Conservation (phyloP, 768 basidiomycete species). For the Rhizopogon rudus region DNA sequence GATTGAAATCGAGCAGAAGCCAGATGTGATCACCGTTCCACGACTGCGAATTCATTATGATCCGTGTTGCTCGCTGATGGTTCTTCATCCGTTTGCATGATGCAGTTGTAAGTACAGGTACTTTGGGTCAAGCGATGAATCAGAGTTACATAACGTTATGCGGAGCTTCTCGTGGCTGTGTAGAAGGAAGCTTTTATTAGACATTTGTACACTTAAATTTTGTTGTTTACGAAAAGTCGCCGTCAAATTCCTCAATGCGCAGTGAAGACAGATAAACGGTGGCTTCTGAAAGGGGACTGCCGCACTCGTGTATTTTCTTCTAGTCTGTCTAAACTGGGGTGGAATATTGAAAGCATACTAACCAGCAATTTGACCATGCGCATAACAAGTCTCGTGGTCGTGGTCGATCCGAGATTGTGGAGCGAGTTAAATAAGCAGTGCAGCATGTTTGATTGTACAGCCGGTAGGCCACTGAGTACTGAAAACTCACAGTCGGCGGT, state of each 20-base stretch:
- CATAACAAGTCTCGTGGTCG: background rate
- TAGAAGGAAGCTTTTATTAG: background rate
- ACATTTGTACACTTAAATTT: too few relatives aligned
- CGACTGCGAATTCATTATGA: constrained; percentile 18
- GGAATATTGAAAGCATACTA: too few relatives aligned
- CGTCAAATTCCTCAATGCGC: too few relatives aligned
- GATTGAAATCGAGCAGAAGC: constrained; percentile 3
- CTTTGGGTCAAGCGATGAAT: too few relatives aligned
- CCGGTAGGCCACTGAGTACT: too few relatives aligned
- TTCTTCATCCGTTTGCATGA: background rate
- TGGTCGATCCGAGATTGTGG: background rate
- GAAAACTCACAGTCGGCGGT: background rate
- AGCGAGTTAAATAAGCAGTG: too few relatives aligned
- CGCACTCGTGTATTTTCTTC: too few relatives aligned
- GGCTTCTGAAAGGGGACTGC: too few relatives aligned
- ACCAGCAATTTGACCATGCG: background rate
- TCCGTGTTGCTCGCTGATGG: constrained; percentile 6
- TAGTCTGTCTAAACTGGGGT: too few relatives aligned
- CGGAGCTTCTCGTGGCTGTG: background rate
- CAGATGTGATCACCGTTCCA: constrained; percentile 17
- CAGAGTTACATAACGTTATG: background rate
- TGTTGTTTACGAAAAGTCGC: too few relatives aligned
- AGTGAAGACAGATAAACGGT: background rate
- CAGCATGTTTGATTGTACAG: too few relatives aligned
- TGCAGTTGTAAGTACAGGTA: too few relatives aligned